phyloP scores from a whole-genome alignment of 495 filamentous ascomycete genomes.

The Usnea hakonensis region DNA sequence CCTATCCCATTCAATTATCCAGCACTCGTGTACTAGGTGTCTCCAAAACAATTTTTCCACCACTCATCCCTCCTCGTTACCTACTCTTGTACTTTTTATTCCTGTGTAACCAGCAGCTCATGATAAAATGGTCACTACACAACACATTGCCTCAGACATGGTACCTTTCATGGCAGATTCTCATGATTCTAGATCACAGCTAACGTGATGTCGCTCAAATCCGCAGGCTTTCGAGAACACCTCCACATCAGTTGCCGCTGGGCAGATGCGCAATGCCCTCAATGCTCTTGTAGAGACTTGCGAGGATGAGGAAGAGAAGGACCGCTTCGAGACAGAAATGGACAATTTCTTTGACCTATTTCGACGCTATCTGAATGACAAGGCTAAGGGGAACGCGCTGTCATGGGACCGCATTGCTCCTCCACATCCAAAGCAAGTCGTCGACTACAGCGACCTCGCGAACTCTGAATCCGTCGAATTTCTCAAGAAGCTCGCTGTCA shows the following conservation, averaged over 20 bases:
- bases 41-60: background rate
- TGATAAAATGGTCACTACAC: background rate
- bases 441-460: constrained; percentile 80
- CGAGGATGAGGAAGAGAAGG: constrained; percentile 72
- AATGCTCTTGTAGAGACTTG: constrained; percentile 88
- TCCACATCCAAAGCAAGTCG: constrained; percentile 82
- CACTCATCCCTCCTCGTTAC: background rate
- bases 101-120: background rate
- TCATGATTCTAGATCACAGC: constrained; percentile 4
- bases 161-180: constrained; percentile 2
- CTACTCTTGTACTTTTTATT: background rate
- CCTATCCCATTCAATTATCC: background rate
- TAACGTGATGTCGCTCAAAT: constrained; percentile 15
- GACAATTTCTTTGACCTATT: constrained; percentile 99
- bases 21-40: background rate
- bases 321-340: constrained; percentile 96
- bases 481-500: constrained; percentile 93
- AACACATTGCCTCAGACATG: background rate
- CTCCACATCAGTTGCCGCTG: constrained; percentile 92
- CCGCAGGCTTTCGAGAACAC: constrained; percentile 96
- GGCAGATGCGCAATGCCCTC: constrained; percentile 97
- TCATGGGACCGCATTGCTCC: constrained; percentile 96
- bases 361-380: constrained; percentile 95
- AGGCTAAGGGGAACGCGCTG: constrained; percentile 91
- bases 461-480: constrained; percentile 83